Conservation (phyloP, 2,329 filamentous ascomycete species). For the Arachnomyces sp. region DNA sequence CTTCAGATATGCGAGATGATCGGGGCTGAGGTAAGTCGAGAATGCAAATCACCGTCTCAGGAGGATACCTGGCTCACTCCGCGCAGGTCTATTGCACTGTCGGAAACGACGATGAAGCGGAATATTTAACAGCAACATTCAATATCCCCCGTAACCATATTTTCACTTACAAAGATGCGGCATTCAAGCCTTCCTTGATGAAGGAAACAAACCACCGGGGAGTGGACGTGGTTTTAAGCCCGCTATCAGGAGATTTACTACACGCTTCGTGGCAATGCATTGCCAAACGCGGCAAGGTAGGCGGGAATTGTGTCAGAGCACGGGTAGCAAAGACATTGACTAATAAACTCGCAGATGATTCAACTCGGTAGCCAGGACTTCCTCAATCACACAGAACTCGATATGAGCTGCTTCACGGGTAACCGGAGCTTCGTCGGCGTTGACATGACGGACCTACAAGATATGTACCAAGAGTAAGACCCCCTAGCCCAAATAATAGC, state of each 20-base stretch:
- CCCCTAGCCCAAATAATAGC: too few species aligned
- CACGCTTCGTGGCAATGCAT: slow-evolving; percentile 13
- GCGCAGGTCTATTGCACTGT: slow-evolving; percentile 12
- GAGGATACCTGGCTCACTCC: not conserved
- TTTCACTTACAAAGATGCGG: not conserved
- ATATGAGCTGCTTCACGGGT: slow-evolving; percentile 8
- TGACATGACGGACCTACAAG: slow-evolving; percentile 1
- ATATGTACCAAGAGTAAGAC: not conserved
- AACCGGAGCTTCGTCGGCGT: slow-evolving; percentile 4
- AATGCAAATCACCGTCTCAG: not conserved
- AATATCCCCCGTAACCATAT: slow-evolving; percentile 6
- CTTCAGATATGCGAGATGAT: slow-evolving; percentile 13
- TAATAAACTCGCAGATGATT: slow-evolving; percentile 20
- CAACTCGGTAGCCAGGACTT: slow-evolving; percentile 11
- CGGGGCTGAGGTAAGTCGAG: slow-evolving; percentile 5
- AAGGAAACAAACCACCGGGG: slow-evolving; percentile 63
- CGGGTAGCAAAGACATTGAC: slow-evolving; percentile 18
- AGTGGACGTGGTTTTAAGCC: slow-evolving; percentile 74
- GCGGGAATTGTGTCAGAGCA: slow-evolving; percentile 13
- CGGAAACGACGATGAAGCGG: not conserved
- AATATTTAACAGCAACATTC: not conserved
- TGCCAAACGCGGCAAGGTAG: slow-evolving; percentile 7
- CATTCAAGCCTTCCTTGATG: slow-evolving; percentile 37
- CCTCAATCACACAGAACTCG: slow-evolving; percentile 3
- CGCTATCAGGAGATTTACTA: slow-evolving; percentile 11